A percentile compares a stretch with the other conserved stretches of the same genome.
phyloP scores from a whole-genome alignment of 345 rosid species.

The Laguncularia racemosa region DNA sequence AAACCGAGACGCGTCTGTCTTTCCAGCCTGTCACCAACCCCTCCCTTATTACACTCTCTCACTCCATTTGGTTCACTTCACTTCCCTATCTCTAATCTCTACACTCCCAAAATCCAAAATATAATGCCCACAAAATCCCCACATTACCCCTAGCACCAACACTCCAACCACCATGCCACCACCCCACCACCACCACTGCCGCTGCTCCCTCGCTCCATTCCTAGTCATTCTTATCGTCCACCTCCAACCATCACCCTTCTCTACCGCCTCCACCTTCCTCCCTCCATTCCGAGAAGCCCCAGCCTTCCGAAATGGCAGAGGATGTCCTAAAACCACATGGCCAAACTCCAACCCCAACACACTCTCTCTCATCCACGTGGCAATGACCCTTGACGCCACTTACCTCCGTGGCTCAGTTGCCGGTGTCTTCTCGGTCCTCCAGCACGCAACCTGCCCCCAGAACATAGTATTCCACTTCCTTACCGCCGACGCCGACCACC shows the following conservation, averaged over 20 bases:
- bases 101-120: too few species aligned
- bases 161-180: too few species aligned
- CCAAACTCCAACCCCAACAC: too few species aligned
- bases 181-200: too few species aligned
- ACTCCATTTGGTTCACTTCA: not conserved
- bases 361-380: slow-evolving; percentile 41
- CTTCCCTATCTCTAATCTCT: too few species aligned
- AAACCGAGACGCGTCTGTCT: not conserved
- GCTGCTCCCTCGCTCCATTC: too few species aligned
- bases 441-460: slow-evolving; percentile 80
- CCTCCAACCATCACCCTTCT: too few species aligned
- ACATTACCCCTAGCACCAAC: too few species aligned
- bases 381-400: slow-evolving; percentile 76
- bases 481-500: slow-evolving; percentile 40
- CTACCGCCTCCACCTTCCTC: slow-evolving; percentile 16
- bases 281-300: slow-evolving; percentile 59
- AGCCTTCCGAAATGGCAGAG: slow-evolving; percentile 64
- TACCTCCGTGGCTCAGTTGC: slow-evolving; percentile 93
- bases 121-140: too few species aligned
- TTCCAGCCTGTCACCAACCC: too few species aligned
- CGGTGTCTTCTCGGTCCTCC: slow-evolving; percentile 75
- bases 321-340: slow-evolving; percentile 30
- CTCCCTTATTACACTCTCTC: not conserved
- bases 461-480: slow-evolving; percentile 85
- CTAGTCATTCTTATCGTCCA: too few species aligned